Conservation (phyloP, 2,329 filamentous ascomycete genomes). For the Xylaria hypoxylon region DNA sequence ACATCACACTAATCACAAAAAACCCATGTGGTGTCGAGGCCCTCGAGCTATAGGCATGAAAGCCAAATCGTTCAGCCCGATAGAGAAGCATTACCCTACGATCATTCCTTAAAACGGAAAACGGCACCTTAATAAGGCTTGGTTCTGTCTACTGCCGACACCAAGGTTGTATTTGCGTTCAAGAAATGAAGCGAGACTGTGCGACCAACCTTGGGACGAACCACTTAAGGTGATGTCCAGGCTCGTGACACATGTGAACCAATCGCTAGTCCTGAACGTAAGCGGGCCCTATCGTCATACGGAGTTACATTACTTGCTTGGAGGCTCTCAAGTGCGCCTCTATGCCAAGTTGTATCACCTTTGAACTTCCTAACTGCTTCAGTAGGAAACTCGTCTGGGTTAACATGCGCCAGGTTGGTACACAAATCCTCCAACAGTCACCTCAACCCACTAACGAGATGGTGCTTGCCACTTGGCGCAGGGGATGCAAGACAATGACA, state of each 20-base stretch:
- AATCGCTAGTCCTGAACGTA: constrained; percentile 30
- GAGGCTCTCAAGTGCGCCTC: constrained; percentile 36
- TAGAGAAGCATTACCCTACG: constrained; percentile 33
- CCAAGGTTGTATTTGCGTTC: constrained; percentile 36
- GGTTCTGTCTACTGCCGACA: constrained; percentile 31
- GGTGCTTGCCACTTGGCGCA: constrained; percentile 24
- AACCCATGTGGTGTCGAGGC: constrained; percentile 29
- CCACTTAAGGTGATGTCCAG: constrained; percentile 33
- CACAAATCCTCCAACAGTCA: constrained; percentile 19
- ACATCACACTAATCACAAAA: constrained; percentile 34
- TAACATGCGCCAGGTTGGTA: constrained; percentile 13
- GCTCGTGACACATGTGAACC: constrained; percentile 39
- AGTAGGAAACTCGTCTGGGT: constrained; percentile 25
- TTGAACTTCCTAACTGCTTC: constrained; percentile 25
- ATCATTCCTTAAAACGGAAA: constrained; percentile 39
- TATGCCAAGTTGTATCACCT: constrained; percentile 24
- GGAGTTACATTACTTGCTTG: constrained; percentile 37
- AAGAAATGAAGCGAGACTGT: constrained; percentile 34
- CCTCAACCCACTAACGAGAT: constrained; percentile 32
- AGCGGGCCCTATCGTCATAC: constrained; percentile 37
- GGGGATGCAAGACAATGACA: constrained; percentile 23
- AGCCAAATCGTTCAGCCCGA: constrained; percentile 34
- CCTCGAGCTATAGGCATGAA: constrained; percentile 25
- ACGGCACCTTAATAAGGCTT: constrained; percentile 35
- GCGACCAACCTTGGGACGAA: constrained; percentile 36